Conservation (phyloP, 192 early-diverging fungal genomes). For the Allomyces macrogynus region DNA sequence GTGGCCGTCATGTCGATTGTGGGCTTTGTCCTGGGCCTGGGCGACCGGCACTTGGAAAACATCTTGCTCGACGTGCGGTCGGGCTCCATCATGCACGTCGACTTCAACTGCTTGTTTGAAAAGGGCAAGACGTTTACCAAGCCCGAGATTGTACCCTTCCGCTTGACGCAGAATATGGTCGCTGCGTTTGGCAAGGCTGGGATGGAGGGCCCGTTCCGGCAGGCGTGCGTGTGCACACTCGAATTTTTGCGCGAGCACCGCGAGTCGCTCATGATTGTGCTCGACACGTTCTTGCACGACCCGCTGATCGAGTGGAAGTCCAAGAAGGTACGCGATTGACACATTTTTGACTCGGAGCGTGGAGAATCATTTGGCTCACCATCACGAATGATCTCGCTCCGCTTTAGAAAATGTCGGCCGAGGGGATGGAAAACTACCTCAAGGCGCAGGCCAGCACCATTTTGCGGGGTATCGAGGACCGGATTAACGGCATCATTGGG, state of each 20-base stretch:
- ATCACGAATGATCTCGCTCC: not conserved
- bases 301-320: constrained; percentile 59
- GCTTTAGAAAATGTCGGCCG: constrained; percentile 1
- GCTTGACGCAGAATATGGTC: constrained; percentile 86
- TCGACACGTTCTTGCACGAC: constrained; percentile 79
- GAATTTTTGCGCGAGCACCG: constrained; percentile 51
- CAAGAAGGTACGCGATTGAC: constrained; percentile 3
- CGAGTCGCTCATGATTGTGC: constrained; percentile 66
- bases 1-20: constrained; percentile 93
- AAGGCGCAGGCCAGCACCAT: constrained; percentile 43
- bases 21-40: constrained; percentile 79
- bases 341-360: too few relatives aligned
- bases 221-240: constrained; percentile 56
- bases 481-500: constrained; percentile 39
- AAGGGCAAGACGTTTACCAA: constrained; percentile 65
- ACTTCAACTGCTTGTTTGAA: constrained; percentile 89
- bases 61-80: constrained; percentile 67
- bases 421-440: constrained; percentile 4
- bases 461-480: constrained; percentile 36
- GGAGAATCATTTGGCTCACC: not conserved
- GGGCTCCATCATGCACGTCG: constrained; percentile 78
- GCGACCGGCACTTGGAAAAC: constrained; percentile 91
- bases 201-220: constrained; percentile 50
- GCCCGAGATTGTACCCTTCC: constrained; percentile 83
- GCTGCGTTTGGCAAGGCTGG: constrained; percentile 81